Evolutionary conservation across 2,329 filamentous ascomycete species (phyloP).

Genomic region (Ophiostoma perfectum): DNA sequence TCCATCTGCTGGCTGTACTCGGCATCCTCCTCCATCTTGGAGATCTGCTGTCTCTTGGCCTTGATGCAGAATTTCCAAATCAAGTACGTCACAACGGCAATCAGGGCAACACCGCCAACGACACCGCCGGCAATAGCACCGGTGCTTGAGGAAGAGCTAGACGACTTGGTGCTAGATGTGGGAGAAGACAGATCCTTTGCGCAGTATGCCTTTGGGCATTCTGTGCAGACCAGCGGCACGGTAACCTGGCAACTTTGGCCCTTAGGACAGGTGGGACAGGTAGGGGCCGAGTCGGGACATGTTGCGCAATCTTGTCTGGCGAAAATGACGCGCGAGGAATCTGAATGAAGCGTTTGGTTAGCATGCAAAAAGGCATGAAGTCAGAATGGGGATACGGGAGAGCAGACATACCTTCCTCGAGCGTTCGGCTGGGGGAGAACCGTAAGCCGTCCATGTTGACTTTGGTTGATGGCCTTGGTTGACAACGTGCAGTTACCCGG

Average conservation of each 20-base stretch:
- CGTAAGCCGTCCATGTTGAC: conserved; percentile 1
- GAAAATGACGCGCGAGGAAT: conserved; percentile 33
- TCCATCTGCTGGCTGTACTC: conserved; percentile 47
- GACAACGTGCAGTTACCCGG: conserved; percentile 3
- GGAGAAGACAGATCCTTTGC: conserved; percentile 28
- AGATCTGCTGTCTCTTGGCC: conserved; percentile 60
- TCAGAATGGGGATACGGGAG: background rate
- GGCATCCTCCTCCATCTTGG: conserved; percentile 50
- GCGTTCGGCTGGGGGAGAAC: background rate
- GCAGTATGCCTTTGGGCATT: conserved; percentile 47
- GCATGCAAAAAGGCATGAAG: background rate
- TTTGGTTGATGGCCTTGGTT: background rate
- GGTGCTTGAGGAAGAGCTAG: conserved; percentile 54
- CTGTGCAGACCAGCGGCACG: conserved; percentile 41
- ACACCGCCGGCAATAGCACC: conserved; percentile 91
- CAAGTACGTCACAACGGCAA: conserved; percentile 70
- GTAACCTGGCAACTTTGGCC: conserved; percentile 44
- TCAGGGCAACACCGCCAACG: conserved; percentile 70
- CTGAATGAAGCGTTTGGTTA: conserved; percentile 12
- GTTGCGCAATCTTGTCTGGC: conserved; percentile 43
- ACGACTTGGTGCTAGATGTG: conserved; percentile 25
- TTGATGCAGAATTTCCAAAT: conserved; percentile 87
- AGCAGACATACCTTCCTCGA: background rate
- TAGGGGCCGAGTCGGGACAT: conserved; percentile 40
- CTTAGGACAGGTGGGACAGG: conserved; percentile 43